A percentile compares a stretch with the other conserved stretches of the same genome.
phyloP scores from a whole-genome alignment of 352 stramenopile genomes.

The Globisporangium takayamanum region DNA sequence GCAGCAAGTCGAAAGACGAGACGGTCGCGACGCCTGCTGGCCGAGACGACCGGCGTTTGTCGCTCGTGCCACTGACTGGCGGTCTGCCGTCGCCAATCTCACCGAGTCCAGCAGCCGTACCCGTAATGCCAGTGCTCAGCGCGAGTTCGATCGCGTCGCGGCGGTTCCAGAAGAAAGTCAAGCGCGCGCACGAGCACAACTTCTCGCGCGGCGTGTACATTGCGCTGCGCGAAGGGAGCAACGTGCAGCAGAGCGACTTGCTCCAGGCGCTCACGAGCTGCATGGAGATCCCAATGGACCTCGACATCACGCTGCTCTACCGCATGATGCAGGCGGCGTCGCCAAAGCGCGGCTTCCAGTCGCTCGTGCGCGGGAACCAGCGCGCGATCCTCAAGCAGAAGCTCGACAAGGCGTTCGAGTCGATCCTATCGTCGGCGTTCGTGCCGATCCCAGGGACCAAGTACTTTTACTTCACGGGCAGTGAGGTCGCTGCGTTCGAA shows the following conservation, averaged over 20 bases:
- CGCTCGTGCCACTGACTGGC: conserved; percentile 8
- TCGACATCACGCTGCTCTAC: conserved; percentile 86
- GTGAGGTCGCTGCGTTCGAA: conserved; percentile 46
- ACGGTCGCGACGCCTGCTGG: neutral
- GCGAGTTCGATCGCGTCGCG: conserved; percentile 29
- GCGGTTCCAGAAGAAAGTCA: conserved; percentile 77
- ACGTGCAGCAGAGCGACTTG: conserved; percentile 79
- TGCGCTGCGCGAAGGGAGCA: conserved; percentile 59
- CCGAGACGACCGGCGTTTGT: neutral
- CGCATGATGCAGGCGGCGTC: conserved; percentile 61
- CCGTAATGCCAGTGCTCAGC: conserved; percentile 3
- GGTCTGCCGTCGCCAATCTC: conserved; percentile 1
- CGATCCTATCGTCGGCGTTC: conserved; percentile 54
- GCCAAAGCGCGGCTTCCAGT: conserved; percentile 12
- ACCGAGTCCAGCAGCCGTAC: conserved; percentile 4
- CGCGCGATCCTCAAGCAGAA: conserved; percentile 48
- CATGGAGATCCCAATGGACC: conserved; percentile 75
- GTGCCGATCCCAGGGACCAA: conserved; percentile 63
- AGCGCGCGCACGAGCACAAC: conserved; percentile 82
- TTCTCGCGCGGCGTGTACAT: conserved; percentile 86
- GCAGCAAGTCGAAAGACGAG: neutral
- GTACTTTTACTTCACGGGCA: conserved; percentile 82
- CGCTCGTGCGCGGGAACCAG: conserved; percentile 35
- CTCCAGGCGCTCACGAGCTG: conserved; percentile 83
- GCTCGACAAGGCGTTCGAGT: conserved; percentile 68